A percentile compares a stretch with the other conserved stretches of the same genome.
Conservation (phyloP, 169 alveolate genomes). For the Condylostoma magnum region DNA sequence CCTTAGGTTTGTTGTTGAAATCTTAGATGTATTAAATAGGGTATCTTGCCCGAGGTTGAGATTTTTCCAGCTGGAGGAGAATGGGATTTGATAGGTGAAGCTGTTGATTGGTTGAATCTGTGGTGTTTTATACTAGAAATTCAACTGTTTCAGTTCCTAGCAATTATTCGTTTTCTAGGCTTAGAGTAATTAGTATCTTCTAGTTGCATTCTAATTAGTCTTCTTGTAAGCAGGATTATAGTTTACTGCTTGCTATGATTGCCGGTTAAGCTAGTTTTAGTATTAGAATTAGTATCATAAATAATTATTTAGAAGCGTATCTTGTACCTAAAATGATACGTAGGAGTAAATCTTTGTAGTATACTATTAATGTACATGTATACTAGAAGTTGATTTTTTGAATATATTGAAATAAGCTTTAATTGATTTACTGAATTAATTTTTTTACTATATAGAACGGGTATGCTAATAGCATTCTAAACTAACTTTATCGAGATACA, state of each 20-base stretch:
- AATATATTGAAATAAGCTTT: too few species aligned
- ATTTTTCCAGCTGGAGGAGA: slow-evolving; percentile 36
- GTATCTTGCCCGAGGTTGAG: slow-evolving; percentile 43
- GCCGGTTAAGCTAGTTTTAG: neutral
- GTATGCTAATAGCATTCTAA: too few species aligned
- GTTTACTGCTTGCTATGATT: neutral
- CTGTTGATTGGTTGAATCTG: neutral
- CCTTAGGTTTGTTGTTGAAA: slow-evolving; percentile 45
- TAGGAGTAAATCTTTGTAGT: too few species aligned
- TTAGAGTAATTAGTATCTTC: slow-evolving; percentile 2
- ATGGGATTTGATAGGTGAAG: slow-evolving; percentile 33
- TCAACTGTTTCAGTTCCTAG: slow-evolving; percentile 11
- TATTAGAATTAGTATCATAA: neutral
- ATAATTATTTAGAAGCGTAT: too few species aligned
- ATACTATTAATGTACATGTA: too few species aligned
- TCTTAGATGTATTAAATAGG: slow-evolving; percentile 42
- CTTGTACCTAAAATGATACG: too few species aligned
- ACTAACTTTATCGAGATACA: too few species aligned
- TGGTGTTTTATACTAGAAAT: neutral
- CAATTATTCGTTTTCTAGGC: neutral
- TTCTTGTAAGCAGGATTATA: neutral
- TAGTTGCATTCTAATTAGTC: neutral
- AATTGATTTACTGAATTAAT: too few species aligned
- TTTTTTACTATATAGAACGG: too few species aligned
- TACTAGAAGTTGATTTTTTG: too few species aligned